Conservation (phyloP, 345 rosid species). For the Syzygium oleosum region DNA sequence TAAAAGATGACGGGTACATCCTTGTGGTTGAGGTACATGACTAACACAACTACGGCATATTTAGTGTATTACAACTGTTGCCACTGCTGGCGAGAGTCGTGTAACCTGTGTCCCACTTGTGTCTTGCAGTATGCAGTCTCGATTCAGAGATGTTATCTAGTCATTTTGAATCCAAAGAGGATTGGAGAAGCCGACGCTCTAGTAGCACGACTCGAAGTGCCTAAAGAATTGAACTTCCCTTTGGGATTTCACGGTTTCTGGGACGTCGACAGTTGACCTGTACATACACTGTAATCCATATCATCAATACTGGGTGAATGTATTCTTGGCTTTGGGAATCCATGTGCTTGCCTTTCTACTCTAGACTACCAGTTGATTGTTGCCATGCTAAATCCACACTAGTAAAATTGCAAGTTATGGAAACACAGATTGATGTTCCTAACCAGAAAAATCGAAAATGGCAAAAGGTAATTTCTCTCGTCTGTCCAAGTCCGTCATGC, state of each 20-base stretch:
- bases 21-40: constrained; percentile 64
- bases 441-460: no score
- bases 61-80: not conserved
- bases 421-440: no score
- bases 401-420: no score
- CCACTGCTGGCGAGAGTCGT: not conserved
- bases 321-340: no score
- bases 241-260: constrained; percentile 93
- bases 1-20: constrained; percentile 83
- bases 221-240: constrained; percentile 68
- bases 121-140: constrained; percentile 76
- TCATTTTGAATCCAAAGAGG: constrained; percentile 59
- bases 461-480: no score
- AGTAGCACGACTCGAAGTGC: constrained; percentile 69
- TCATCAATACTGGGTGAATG: no score
- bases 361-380: no score
- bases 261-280: constrained; percentile 15
- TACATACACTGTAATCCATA: not conserved
- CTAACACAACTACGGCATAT: not conserved
- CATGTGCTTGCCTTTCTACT: no score
- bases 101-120: not conserved
- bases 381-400: no score
- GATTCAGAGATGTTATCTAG: constrained; percentile 66
- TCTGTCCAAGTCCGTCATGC: no score
- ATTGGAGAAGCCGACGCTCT: constrained; percentile 69